Conservation (phyloP, 495 filamentous ascomycete genomes). For the Podospora comata region DNA sequence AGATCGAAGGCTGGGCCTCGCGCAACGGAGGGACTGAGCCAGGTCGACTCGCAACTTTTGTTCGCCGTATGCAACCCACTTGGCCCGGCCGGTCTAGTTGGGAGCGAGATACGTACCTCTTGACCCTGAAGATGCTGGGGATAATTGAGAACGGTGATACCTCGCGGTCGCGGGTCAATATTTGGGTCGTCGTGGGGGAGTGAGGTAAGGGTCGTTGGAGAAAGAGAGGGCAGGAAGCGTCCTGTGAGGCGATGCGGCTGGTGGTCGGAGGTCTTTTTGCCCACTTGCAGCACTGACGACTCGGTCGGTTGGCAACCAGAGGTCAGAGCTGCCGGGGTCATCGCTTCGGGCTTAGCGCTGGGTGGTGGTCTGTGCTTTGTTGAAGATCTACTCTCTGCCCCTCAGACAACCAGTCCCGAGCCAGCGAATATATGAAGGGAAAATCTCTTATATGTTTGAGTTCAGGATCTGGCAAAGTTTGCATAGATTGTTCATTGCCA, state of each 20-base stretch:
- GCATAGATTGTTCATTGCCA: too few species aligned
- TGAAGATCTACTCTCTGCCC: conserved; percentile 7
- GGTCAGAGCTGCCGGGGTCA: conserved; percentile 21
- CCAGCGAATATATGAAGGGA: background rate
- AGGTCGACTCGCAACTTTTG: background rate
- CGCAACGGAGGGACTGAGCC: background rate
- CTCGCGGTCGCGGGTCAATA: conserved; percentile 15
- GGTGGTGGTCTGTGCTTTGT: background rate
- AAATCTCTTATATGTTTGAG: too few species aligned
- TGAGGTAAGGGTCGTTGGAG: conserved; percentile 11
- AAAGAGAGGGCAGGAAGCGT: conserved; percentile 17
- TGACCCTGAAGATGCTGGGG: conserved; percentile 14
- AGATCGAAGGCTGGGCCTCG: background rate
- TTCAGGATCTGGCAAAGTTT: too few species aligned
- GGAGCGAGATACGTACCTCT: conserved; percentile 3
- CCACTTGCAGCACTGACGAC: conserved; percentile 24
- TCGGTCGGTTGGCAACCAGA: conserved; percentile 23
- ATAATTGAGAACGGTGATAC: conserved; percentile 18
- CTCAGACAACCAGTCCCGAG: background rate
- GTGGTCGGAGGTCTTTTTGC: conserved; percentile 25
- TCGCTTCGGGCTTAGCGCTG: conserved; percentile 27
- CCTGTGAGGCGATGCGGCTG: conserved; percentile 30
- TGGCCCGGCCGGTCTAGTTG: background rate
- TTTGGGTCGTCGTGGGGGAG: conserved; percentile 11
- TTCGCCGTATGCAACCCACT: background rate